phyloP scores from a whole-genome alignment of 2,329 filamentous ascomycete species.

The Tympanopsis confertula region DNA sequence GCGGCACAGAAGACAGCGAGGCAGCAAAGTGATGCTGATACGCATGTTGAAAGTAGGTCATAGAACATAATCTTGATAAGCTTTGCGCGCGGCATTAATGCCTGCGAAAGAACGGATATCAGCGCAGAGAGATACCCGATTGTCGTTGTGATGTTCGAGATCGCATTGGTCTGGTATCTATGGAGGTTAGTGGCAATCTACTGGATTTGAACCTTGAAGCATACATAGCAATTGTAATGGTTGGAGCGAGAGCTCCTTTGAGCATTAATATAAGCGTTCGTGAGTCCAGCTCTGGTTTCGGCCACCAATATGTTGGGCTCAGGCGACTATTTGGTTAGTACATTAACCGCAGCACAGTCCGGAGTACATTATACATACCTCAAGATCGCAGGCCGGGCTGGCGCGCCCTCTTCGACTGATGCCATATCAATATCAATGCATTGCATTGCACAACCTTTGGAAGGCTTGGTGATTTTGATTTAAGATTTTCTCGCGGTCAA shows the following conservation, averaged over 20 bases:
- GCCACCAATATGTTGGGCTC: background rate
- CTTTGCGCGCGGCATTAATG: background rate
- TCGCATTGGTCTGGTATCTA: background rate
- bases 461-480: too few species aligned
- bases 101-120: background rate
- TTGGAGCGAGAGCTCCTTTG: background rate
- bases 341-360: too few species aligned
- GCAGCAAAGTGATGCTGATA: background rate
- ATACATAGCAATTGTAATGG: background rate
- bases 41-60: background rate
- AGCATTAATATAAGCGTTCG: background rate
- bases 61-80: background rate
- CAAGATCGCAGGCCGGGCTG: too few species aligned
- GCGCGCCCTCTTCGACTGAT: too few species aligned
- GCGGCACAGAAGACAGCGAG: background rate
- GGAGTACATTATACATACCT: too few species aligned
- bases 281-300: background rate
- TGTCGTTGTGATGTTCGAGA: background rate
- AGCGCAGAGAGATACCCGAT: background rate
- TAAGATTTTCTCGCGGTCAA: too few species aligned
- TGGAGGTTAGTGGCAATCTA: background rate
- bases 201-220: background rate
- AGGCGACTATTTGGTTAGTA: too few species aligned
- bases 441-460: too few species aligned
- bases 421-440: too few species aligned